A percentile compares a stretch with the other conserved stretches of the same genome.
Evolutionary conservation across 371 early-diverging fungal species (phyloP).

Genomic region (Thermomucor indicae-seudaticae): DNA sequence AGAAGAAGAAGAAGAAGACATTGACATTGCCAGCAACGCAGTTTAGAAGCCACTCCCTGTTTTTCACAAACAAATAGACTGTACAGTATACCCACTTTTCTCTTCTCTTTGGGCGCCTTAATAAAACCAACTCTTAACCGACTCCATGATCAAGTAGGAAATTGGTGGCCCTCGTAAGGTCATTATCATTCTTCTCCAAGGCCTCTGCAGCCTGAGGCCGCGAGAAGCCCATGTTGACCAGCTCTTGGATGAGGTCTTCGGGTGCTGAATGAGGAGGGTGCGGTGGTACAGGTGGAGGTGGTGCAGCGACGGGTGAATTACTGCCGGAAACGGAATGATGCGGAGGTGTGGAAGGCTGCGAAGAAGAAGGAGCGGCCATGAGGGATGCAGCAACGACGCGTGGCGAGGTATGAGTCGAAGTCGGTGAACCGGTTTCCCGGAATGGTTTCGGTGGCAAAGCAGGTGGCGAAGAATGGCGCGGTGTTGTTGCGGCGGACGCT

Average conservation of each 20-base stretch:
- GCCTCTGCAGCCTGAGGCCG: constrained; percentile 73
- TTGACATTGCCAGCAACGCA: constrained; percentile 7
- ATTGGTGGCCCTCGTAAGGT: constrained; percentile 75
- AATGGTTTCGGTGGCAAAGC: constrained; percentile 16
- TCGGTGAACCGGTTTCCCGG: constrained; percentile 4
- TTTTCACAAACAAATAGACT: background rate
- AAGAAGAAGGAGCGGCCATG: constrained; percentile 17
- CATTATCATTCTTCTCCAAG: constrained; percentile 75
- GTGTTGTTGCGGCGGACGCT: constrained; percentile 4
- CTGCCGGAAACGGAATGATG: constrained; percentile 2
- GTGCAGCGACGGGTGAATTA: constrained; percentile 28
- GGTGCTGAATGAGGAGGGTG: constrained; percentile 4
- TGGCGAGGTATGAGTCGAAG: constrained; percentile 10
- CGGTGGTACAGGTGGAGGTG: constrained; percentile 31
- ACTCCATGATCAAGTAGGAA: constrained; percentile 66
- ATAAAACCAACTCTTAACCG: constrained; percentile 6
- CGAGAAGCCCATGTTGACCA: constrained; percentile 79
- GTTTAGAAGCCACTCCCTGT: background rate
- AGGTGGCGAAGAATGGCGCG: constrained; percentile 12
- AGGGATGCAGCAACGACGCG: constrained; percentile 11
- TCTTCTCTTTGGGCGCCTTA: too few relatives aligned
- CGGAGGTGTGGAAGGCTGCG: constrained; percentile 17
- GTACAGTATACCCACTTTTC: too few relatives aligned
- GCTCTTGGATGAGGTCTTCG: constrained; percentile 36
- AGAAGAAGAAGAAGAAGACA: constrained; percentile 1